Conservation (phyloP, 1,139 yeast genomes). For the Wickerhamiella infanticola region DNA sequence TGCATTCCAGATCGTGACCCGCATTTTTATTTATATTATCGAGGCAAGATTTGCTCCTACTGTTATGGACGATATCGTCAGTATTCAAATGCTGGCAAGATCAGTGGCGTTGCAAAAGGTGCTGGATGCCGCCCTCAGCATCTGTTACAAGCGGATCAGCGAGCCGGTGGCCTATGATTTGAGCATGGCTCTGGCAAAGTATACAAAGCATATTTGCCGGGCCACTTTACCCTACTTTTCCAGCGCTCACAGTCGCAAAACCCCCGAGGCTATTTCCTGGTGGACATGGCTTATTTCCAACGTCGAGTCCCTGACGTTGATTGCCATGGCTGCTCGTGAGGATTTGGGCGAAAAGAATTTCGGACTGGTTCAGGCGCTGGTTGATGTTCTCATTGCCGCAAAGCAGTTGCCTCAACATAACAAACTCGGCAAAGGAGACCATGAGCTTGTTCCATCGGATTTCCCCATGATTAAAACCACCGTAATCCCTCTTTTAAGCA, state of each 20-base stretch:
- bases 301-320: slow-evolving; percentile 3
- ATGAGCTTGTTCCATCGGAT: slow-evolving; percentile 4
- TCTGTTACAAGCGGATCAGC: not conserved
- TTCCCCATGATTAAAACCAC: slow-evolving; percentile 10
- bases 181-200: not conserved
- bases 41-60: not conserved
- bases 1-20: not conserved
- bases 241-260: not conserved
- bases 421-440: slow-evolving; percentile 7
- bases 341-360: not conserved
- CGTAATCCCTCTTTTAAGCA: slow-evolving; percentile 7
- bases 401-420: slow-evolving; percentile 9
- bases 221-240: not conserved
- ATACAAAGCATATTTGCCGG: not conserved
- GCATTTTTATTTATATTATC: not conserved
- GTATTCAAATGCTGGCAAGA: not conserved
- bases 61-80: not conserved
- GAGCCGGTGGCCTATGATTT: not conserved
- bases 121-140: not conserved
- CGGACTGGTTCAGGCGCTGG: not conserved
- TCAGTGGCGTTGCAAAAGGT: not conserved
- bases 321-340: slow-evolving; percentile 1
- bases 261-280: not conserved
- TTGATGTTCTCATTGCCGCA: slow-evolving; percentile 6
- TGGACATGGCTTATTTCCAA: slow-evolving; percentile 4